phyloP scores from a whole-genome alignment of 1,284 basidiomycete genomes.

The Filobasidium uniguttulatum region DNA sequence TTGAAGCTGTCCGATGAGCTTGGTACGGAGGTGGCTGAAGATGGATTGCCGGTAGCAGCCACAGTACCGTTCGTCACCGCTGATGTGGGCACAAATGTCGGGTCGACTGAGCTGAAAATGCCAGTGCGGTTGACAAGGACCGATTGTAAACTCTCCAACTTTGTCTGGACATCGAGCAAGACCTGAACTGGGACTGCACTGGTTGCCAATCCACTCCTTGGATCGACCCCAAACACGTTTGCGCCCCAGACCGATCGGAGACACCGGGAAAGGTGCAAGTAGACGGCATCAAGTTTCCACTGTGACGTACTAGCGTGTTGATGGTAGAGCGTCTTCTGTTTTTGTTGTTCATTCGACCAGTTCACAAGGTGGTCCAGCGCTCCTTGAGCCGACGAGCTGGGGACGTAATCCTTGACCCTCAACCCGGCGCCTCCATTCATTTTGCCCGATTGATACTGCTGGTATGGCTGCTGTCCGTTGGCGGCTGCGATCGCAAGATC shows the following conservation, averaged over 20 bases:
- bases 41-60: not conserved
- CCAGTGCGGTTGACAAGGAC: conserved; percentile 42
- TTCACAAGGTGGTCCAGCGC: conserved; percentile 12
- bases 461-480: not conserved
- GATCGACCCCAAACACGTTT: conserved; percentile 36
- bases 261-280: conserved; percentile 70
- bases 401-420: conserved; percentile 6
- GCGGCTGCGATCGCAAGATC: conserved; percentile 51
- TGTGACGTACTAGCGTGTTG: conserved; percentile 47
- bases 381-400: conserved; percentile 10
- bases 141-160: conserved; percentile 59
- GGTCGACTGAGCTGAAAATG: conserved; percentile 2
- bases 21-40: too few relatives aligned
- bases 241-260: conserved; percentile 77
- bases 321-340: conserved; percentile 16
- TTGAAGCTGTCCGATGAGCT: conserved; percentile 4
- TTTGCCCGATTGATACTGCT: too few relatives aligned
- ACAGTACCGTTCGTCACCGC: too few relatives aligned
- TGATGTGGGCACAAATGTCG: not conserved
- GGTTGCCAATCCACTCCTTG: not conserved
- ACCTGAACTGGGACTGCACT: conserved; percentile 16
- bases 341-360: conserved; percentile 2
- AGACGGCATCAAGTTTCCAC: conserved; percentile 60
- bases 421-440: conserved; percentile 1
- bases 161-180: conserved; percentile 50